Evolutionary conservation across 2,329 filamentous ascomycete species (phyloP).

Genomic region (Thelonectria olida): DNA sequence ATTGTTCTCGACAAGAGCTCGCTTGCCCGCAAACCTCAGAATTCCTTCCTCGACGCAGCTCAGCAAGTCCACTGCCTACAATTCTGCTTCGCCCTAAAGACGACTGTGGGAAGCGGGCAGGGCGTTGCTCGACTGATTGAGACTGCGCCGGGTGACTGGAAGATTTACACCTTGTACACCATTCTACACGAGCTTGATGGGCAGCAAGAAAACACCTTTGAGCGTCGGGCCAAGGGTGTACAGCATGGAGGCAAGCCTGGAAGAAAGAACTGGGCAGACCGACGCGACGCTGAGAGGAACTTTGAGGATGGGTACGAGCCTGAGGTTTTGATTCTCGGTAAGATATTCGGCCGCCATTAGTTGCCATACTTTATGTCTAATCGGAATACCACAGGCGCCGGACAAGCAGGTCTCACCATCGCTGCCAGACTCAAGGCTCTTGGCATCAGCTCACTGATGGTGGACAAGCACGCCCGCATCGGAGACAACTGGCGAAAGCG

Average conservation of each 20-base stretch:
- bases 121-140: conserved; percentile 64
- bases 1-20: conserved; percentile 55
- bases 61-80: conserved; percentile 61
- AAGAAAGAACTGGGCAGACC: conserved; percentile 69
- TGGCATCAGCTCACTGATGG: conserved; percentile 61
- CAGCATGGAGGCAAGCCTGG: conserved; percentile 61
- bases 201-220: conserved; percentile 58
- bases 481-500: conserved; percentile 72
- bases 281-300: conserved; percentile 56
- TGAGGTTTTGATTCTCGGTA: conserved; percentile 69
- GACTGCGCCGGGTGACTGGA: conserved; percentile 58
- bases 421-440: conserved; percentile 69
- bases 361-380: not conserved
- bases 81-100: conserved; percentile 65
- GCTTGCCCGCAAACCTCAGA: conserved; percentile 52
- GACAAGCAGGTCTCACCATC: conserved; percentile 66
- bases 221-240: conserved; percentile 63
- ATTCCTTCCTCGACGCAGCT: conserved; percentile 57
- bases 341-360: conserved; percentile 24
- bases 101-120: conserved; percentile 61
- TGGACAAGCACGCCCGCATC: conserved; percentile 66
- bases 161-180: conserved; percentile 72
- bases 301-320: conserved; percentile 59
- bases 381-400: conserved; percentile 55
- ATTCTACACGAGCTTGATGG: conserved; percentile 63